These are phyloP conservation scores for Candida silvicultrix DNA, from an alignment of 805 yeast genomes.

Conservation along the genomic window DNA sequence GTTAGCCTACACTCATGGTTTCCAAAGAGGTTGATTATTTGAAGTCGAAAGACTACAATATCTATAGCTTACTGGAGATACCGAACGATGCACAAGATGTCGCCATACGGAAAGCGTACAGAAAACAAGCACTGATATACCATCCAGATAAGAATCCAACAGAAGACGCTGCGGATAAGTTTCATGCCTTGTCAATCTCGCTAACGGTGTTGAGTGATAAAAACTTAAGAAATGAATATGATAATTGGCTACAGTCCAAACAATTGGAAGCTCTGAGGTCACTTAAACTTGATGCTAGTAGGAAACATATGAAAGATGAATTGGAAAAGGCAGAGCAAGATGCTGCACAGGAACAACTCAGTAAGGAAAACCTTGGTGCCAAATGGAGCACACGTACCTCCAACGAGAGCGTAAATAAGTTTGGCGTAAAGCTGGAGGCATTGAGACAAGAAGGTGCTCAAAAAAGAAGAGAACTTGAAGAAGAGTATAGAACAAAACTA, in stretches of 20 bases:
- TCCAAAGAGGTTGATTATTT: slow-evolving; percentile 15
- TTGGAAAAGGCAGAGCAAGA: slow-evolving; percentile 16
- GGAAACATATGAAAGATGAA: slow-evolving; percentile 18
- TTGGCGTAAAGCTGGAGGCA: slow-evolving; percentile 13
- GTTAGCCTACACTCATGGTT: background rate
- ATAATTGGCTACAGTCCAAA: slow-evolving; percentile 26
- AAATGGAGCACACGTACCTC: slow-evolving; percentile 12
- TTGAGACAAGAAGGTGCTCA: slow-evolving; percentile 19
- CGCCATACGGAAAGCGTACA: slow-evolving; percentile 71
- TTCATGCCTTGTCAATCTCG: slow-evolving; percentile 80
- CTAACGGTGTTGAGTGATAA: slow-evolving; percentile 76
- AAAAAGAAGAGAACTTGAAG: slow-evolving; percentile 14
- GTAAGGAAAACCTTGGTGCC: background rate
- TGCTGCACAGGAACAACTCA: background rate
- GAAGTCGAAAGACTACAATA: slow-evolving; percentile 9
- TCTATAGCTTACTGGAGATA: slow-evolving; percentile 65
- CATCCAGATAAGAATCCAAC: slow-evolving; percentile 81
- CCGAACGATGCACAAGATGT: slow-evolving; percentile 51
- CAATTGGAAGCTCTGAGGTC: slow-evolving; percentile 5
- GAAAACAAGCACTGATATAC: slow-evolving; percentile 69
- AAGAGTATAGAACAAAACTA: slow-evolving; percentile 4
- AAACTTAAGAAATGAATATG: slow-evolving; percentile 78
- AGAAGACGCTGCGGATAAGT: slow-evolving; percentile 86
- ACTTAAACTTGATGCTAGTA: slow-evolving; percentile 9
- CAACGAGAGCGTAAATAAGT: slow-evolving; percentile 3